Evolutionary conservation across 2,329 filamentous ascomycete genomes (phyloP), one percentile per base, ranked within the genome.

Genomic region (Microdochium nivale): DNA sequence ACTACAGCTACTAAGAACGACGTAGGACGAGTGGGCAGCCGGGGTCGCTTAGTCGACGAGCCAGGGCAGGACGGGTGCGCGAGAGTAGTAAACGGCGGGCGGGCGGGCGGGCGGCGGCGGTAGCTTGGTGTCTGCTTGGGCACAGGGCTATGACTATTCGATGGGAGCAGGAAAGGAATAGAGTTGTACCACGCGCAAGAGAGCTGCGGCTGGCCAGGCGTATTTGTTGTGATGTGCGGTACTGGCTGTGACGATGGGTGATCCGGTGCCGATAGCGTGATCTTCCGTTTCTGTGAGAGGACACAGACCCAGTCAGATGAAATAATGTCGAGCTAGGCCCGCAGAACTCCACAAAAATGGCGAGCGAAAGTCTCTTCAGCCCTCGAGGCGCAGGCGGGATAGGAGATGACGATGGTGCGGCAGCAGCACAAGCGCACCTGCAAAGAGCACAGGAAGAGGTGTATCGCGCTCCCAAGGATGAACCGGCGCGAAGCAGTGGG

Each of bases 181-280:
- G 60, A 65, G 63, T 63, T 66, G 62, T 56, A 61, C 60, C 59
- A 59, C 59, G 57, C 53, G 56, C 56, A 53, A 49, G 58, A 54
- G 57, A 58, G 57, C 58, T 62, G 67, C 65, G 63, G 65, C 64
- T 62, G 58, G 55, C 60, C 60, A 63, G 63, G 64, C 61, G 63
- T 67, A 66, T 69, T 66, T 67, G 67, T 67, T 60, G 27, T 30
- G 60, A 62, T 60, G 60, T 44, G 63, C 60, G 65, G 56, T 57
- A 58, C 61, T 56, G 55, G 59, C 55, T 53, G 58, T 59, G 57
- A 62, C 57, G 56, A 58, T 63, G 54, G 58, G 47, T 61, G 63
- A 64, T 61, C 59, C 58, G 59, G 56, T 57, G 58, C 52, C 56
- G 53, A 58, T 65, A 64, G 65, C 60, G 66, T 61, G 64, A 63